Evolutionary conservation across 768 basidiomycete species (phyloP).

Genomic region (Tephrocybe sp.): DNA sequence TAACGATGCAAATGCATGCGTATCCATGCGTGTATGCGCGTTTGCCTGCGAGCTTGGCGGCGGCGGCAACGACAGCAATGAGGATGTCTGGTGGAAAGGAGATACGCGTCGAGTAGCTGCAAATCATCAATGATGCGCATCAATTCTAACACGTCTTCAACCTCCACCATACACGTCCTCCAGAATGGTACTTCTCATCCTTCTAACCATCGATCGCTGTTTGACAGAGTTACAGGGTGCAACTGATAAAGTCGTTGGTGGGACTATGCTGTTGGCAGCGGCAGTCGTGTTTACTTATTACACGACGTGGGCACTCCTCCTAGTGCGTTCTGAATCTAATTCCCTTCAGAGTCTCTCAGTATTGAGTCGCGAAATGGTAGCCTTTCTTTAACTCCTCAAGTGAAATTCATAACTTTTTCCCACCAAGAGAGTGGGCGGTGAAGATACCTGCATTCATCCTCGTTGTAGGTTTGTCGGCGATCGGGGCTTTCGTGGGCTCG

Average conservation of each 20-base stretch:
- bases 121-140: background rate
- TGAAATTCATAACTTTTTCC: constrained; percentile 77
- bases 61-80: background rate
- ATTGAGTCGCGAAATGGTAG: constrained; percentile 29
- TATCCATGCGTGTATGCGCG: constrained; percentile 49
- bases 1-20: constrained; percentile 73
- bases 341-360: background rate
- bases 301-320: constrained; percentile 85
- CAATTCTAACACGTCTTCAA: constrained; percentile 6
- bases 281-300: constrained; percentile 84
- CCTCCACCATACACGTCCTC: constrained; percentile 2
- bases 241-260: constrained; percentile 81
- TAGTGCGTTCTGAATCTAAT: constrained; percentile 49
- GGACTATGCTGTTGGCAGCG: constrained; percentile 76
- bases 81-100: background rate
- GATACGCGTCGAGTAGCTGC: constrained; percentile 1
- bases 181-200: constrained; percentile 14
- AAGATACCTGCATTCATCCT: constrained; percentile 83
- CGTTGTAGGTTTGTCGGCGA: constrained; percentile 73
- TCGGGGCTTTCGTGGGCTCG: constrained; percentile 76
- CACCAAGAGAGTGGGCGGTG: constrained; percentile 89
- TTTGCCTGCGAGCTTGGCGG: constrained; percentile 2
- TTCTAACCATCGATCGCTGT: constrained; percentile 5
- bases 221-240: constrained; percentile 48
- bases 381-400: constrained; percentile 82